Evolutionary conservation across 2,329 filamentous ascomycete genomes (phyloP).

Genomic region (Chrysosporium keratinophilum): DNA sequence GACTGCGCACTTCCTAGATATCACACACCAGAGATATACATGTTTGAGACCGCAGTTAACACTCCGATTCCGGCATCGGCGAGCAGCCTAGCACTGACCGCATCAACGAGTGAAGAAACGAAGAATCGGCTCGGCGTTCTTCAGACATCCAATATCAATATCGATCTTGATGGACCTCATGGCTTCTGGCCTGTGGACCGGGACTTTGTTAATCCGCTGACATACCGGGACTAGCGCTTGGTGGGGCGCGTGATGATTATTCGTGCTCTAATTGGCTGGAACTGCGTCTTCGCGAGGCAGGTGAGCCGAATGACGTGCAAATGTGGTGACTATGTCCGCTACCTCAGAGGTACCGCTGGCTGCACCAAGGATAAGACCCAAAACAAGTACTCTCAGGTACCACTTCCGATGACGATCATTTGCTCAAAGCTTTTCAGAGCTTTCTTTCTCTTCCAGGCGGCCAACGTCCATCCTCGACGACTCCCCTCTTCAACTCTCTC

Average conservation of each 20-base stretch:
- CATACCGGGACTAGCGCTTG: neutral
- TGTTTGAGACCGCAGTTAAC: too few relatives aligned
- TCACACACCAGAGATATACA: too few relatives aligned
- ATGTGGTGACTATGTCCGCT: too few relatives aligned
- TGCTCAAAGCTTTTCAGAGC: conserved; percentile 1
- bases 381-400: neutral
- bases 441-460: neutral
- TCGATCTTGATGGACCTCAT: too few relatives aligned
- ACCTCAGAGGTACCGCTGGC: neutral
- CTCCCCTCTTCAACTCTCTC: neutral
- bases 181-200: neutral
- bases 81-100: too few relatives aligned
- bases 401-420: neutral
- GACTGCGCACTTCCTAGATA: too few relatives aligned
- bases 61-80: too few relatives aligned
- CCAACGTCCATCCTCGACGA: too few relatives aligned
- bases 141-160: too few relatives aligned
- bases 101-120: too few relatives aligned
- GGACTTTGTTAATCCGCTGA: neutral
- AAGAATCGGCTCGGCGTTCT: too few relatives aligned
- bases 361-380: neutral
- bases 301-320: conserved; percentile 5
- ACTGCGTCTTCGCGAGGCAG: neutral
- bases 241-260: neutral
- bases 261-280: neutral